Percentiles rank a stretch among this genome's conserved stretches.
phyloP scores from a whole-genome alignment of 805 yeast genomes.

The Starmerella roubikii region DNA sequence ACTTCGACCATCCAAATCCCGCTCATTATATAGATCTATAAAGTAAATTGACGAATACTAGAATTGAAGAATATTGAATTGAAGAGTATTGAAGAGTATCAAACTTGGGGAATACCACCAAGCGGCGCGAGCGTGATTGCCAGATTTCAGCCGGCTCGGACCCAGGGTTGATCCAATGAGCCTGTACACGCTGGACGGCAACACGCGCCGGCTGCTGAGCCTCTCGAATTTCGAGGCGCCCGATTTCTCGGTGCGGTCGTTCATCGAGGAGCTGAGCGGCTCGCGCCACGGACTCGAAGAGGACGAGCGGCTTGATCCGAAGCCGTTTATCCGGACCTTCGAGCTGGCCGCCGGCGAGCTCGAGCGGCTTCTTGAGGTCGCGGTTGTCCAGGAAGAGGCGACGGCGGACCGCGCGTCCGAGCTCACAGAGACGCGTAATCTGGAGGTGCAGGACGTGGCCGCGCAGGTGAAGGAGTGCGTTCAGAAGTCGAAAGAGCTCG shows the following conservation, averaged over 20 bases:
- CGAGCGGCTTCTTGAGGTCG: constrained; percentile 44
- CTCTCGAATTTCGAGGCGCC: constrained; percentile 24
- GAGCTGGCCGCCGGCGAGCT: constrained; percentile 71
- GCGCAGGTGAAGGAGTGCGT: constrained; percentile 31
- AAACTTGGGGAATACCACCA: too few species aligned
- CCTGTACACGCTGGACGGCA: constrained; percentile 25
- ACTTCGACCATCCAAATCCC: too few species aligned
- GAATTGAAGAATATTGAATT: too few species aligned
- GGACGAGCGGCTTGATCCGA: constrained; percentile 52
- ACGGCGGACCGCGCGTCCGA: constrained; percentile 44
- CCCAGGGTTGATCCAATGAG: constrained; percentile 18
- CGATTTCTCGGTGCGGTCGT: constrained; percentile 54
- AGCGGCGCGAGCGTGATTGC: too few species aligned
- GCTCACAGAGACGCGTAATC: constrained; percentile 53
- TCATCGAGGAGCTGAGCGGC: constrained; percentile 64
- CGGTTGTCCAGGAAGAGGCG: constrained; percentile 36
- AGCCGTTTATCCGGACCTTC: constrained; percentile 86
- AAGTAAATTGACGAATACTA: too few species aligned
- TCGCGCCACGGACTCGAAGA: constrained; percentile 36
- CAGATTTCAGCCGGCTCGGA: too few species aligned
- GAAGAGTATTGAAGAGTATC: too few species aligned
- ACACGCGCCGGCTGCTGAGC: constrained; percentile 23
- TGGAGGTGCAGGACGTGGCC: constrained; percentile 45
- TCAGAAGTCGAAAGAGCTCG: constrained; percentile 27
- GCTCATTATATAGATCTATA: too few species aligned